These are phyloP conservation scores for Malassezia caprae DNA, from an alignment of 1,284 basidiomycete species.

Conservation along the genomic window DNA sequence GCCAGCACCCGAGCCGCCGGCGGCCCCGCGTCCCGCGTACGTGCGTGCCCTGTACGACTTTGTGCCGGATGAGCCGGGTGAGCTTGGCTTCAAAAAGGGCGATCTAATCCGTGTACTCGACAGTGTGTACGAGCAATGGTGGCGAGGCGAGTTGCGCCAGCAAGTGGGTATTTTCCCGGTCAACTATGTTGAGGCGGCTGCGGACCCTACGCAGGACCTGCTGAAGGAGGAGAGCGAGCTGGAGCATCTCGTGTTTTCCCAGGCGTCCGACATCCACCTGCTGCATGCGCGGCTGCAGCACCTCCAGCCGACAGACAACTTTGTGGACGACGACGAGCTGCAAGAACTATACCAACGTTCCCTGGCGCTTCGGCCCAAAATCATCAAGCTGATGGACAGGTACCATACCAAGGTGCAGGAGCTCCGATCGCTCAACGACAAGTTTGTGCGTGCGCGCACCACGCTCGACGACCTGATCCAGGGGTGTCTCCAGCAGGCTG, in stretches of 20 bases:
- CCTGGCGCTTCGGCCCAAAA: slow-evolving; percentile 80
- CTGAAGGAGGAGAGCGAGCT: slow-evolving; percentile 74
- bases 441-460: slow-evolving; percentile 67
- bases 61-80: slow-evolving; percentile 75
- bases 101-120: slow-evolving; percentile 94
- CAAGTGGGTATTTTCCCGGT: slow-evolving; percentile 95
- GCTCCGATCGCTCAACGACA: slow-evolving; percentile 78
- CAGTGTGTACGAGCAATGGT: slow-evolving; percentile 94
- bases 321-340: slow-evolving; percentile 80
- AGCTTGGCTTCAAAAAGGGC: slow-evolving; percentile 82
- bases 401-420: slow-evolving; percentile 57
- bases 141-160: slow-evolving; percentile 85
- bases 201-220: slow-evolving; percentile 70
- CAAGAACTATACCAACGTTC: slow-evolving; percentile 81
- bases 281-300: slow-evolving; percentile 68
- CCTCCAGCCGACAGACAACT: slow-evolving; percentile 63
- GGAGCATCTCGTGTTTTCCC: slow-evolving; percentile 74
- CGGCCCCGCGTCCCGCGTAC: slow-evolving; percentile 35
- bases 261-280: slow-evolving; percentile 76
- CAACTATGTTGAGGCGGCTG: slow-evolving; percentile 83
- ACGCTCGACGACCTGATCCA: slow-evolving; percentile 78
- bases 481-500: not conserved
- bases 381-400: slow-evolving; percentile 91
- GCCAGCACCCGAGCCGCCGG: slow-evolving; percentile 44
- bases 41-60: slow-evolving; percentile 87